Percentiles rank a stretch among this genome's conserved stretches.
These are phyloP conservation scores for Rubus idaeus DNA, from an alignment of 306 rosid genomes.

Conservation along the genomic window DNA sequence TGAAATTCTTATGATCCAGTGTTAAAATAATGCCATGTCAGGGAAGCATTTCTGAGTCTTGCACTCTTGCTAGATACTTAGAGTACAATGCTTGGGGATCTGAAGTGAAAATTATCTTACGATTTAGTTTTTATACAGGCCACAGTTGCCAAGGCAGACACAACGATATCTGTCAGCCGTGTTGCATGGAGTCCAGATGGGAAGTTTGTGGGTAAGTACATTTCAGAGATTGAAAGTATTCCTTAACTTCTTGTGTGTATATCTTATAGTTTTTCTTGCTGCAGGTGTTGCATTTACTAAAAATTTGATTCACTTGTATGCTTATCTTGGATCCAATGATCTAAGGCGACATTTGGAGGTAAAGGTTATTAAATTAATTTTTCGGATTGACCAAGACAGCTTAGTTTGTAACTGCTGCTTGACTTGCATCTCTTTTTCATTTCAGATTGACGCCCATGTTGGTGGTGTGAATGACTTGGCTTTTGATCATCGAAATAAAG, in stretches of 20 bases:
- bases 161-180: constrained; percentile 67
- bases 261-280: constrained; percentile 38
- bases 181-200: constrained; percentile 93
- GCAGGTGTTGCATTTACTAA: constrained; percentile 85
- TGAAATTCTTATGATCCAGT: constrained; percentile 14
- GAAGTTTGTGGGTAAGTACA: constrained; percentile 69
- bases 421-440: constrained; percentile 25
- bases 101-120: constrained; percentile 30
- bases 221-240: constrained; percentile 23
- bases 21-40: constrained; percentile 3
- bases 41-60: not conserved
- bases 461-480: constrained; percentile 93
- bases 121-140: constrained; percentile 50
- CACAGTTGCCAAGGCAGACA: constrained; percentile 45
- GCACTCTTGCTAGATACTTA: not conserved
- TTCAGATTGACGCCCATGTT: constrained; percentile 77
- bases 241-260: constrained; percentile 20
- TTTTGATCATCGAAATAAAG: constrained; percentile 81
- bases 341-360: constrained; percentile 73
- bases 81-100: constrained; percentile 22
- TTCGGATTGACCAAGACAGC: constrained; percentile 27
- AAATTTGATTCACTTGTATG: constrained; percentile 80
- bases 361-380: constrained; percentile 4
- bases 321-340: constrained; percentile 61
- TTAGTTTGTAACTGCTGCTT: constrained; percentile 28